These are phyloP conservation scores for Alternaria gaisen DNA, from an alignment of 2,329 filamentous ascomycete genomes.

Conservation along the genomic window DNA sequence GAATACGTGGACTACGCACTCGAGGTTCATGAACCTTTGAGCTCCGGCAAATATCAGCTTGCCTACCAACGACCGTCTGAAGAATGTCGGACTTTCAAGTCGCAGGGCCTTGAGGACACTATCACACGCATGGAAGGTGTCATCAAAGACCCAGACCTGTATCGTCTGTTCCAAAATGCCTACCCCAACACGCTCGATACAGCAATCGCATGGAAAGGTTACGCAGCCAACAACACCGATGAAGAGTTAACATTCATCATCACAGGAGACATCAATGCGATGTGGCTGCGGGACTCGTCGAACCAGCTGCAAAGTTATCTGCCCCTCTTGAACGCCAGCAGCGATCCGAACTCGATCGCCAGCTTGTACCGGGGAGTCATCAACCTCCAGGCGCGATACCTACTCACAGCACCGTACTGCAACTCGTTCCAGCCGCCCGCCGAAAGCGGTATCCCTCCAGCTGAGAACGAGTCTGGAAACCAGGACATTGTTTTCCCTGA, in stretches of 20 bases:
- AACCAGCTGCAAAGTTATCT: conserved; percentile 78
- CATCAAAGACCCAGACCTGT: conserved; percentile 67
- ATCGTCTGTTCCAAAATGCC: conserved; percentile 74
- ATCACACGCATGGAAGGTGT: conserved; percentile 48
- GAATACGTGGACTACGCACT: conserved; percentile 56
- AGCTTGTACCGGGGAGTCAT: conserved; percentile 75
- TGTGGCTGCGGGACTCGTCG: conserved; percentile 65
- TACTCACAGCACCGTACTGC: conserved; percentile 66
- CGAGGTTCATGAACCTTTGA: conserved; percentile 54
- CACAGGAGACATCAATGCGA: conserved; percentile 66
- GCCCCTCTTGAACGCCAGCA: conserved; percentile 65
- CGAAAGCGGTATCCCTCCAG: conserved; percentile 55
- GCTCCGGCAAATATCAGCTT: conserved; percentile 56
- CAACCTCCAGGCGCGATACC: conserved; percentile 74
- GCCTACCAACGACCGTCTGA: conserved; percentile 56
- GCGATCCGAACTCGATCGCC: conserved; percentile 67
- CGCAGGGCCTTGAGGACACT: conserved; percentile 53
- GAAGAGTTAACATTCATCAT: conserved; percentile 72
- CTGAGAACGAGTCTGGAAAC: conserved; percentile 50
- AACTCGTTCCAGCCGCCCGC: conserved; percentile 63
- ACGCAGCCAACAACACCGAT: conserved; percentile 62
- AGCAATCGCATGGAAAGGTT: conserved; percentile 73
- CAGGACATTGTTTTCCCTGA: conserved; percentile 55
- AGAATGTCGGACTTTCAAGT: conserved; percentile 59
- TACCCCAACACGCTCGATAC: conserved; percentile 81